Base-by-base conservation (phyloP, 2,329 filamentous ascomycete genomes). In the Fusarium sp. region DNA sequence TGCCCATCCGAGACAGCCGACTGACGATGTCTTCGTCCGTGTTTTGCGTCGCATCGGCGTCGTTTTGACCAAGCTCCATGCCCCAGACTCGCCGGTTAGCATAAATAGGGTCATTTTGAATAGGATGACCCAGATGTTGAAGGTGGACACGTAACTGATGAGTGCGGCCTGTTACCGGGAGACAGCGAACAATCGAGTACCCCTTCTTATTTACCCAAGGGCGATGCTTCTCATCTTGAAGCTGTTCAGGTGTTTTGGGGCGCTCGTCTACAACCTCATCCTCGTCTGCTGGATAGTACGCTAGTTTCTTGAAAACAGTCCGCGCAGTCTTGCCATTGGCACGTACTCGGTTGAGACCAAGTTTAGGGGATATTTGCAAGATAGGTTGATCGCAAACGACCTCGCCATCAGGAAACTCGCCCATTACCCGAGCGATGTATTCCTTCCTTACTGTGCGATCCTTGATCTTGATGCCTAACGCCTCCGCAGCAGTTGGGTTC, bases 71-170 rank as follows among this genome's bases (percentile, higher is more conserved):
- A 1, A 99, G 88, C 12, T 91, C 87, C 1, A 91, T 85, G 0
- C 96, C 96, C 85, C 97, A 99, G 14, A 99, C 96, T 61, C 90
- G 90, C 77, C 93, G 90, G 78, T 99, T 99, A 75, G 93, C 94
- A 80, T 99, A 99, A 74, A 99, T 98, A 10, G 96, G 96, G 77
- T 99, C 96, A 79, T 99, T 99, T 70, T 94, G 91, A 73, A 99
- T 98, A 3, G 96, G 96, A 77, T 98, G 92, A 2, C 96, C 96
- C 6, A 99, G 85, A 79, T 93, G 97, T 78, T 99, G 96, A 18
- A 99, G 86, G 77, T 99, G 96, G 20, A 99, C 96, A 34, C 96
- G 90, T 51, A 99, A 88, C 79, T 99, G 96, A 77, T 99, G 96
- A 15, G 96, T 99, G 53, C 96, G 89, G 1, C 96, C 96, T 0